Conservation (phyloP, 768 basidiomycete species). For the Russula compacta region DNA sequence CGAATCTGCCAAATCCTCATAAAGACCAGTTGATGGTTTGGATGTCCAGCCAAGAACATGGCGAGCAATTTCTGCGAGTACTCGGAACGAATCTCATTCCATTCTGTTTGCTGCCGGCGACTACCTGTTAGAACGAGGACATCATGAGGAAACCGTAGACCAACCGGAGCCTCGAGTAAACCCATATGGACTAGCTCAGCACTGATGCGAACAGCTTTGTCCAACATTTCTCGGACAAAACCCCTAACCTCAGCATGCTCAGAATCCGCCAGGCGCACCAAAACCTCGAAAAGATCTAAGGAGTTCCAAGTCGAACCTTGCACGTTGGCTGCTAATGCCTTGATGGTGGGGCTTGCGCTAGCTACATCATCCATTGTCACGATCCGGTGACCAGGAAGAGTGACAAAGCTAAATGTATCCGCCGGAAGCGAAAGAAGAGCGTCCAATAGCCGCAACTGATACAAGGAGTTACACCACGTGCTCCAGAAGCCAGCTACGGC, state of each 20-base stretch:
- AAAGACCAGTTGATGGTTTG: slow-evolving; percentile 94
- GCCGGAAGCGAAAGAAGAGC: slow-evolving; percentile 80
- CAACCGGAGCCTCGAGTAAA: slow-evolving; percentile 78
- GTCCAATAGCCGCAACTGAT: slow-evolving; percentile 81
- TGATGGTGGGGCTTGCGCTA: slow-evolving; percentile 82
- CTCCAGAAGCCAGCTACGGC: slow-evolving; percentile 83
- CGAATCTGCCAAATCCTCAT: slow-evolving; percentile 93
- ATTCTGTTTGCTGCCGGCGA: slow-evolving; percentile 55
- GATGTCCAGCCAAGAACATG: slow-evolving; percentile 88
- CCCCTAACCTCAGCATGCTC: slow-evolving; percentile 62
- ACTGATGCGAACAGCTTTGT: slow-evolving; percentile 87
- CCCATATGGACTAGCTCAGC: slow-evolving; percentile 94
- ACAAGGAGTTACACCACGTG: slow-evolving; percentile 74
- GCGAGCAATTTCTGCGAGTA: slow-evolving; percentile 77
- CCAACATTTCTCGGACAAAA: slow-evolving; percentile 83
- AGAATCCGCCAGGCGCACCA: slow-evolving; percentile 71
- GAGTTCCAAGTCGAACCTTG: slow-evolving; percentile 95
- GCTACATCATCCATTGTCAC: slow-evolving; percentile 87
- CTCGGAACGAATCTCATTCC: slow-evolving; percentile 83
- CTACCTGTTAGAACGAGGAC: slow-evolving; percentile 15
- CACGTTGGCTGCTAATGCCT: slow-evolving; percentile 80
- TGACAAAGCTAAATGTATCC: slow-evolving; percentile 90
- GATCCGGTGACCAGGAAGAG: slow-evolving; percentile 71
- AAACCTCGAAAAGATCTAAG: slow-evolving; percentile 77
- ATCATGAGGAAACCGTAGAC: slow-evolving; percentile 26